Evolutionary conservation across 2,329 filamentous ascomycete species (phyloP), one percentile per base, ranked within the genome.

Genomic region (Colletotrichum incanum): DNA sequence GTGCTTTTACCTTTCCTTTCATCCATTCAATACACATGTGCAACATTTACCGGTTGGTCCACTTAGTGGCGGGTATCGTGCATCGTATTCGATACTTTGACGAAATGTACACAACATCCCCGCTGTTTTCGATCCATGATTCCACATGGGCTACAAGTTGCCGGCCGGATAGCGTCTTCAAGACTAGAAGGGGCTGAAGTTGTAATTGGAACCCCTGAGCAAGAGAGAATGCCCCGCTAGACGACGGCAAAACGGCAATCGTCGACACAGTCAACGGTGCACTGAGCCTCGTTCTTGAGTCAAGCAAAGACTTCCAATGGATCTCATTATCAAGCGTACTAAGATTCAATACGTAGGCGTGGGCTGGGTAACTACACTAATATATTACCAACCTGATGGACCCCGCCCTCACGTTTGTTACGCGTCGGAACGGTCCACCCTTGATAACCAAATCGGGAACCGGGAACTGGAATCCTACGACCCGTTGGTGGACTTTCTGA

Each of bases 61-160:
- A 72, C 70, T 65, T 72, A 26, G 45, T 39, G 59, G 65, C 65
- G 70, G 70, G 65, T 65, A 60, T 72, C 70, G 65, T 69, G 65
- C 70, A 65, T 72, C 59, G 65, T 60, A 64, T 55, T 60, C 59
- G 52, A 65, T 65, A 60, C 58, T 31, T 60, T 43, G 23, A 60
- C 45, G 16, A 55, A 41, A 23, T 26, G 58, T 68, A 58, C 26
- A 16, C 26, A 43, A 26, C 34, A 5, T 45, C 65, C 65, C 65
- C 59, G 43, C 65, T 45, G n/a, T 28, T 54, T 37, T 50, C 52
- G 39, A 60, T 70, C 45, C 59, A 49, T 65, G 59, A 72, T 59
- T 72, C 59, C 70, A 72, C 70, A 69, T 72, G 52, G 70, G 70
- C 58, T 49, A 28, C 23, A 23, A 54, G 65, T 64, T 72, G 70